Conservation (phyloP, 108 stramenopile species). For the Cyclotella baltica region DNA sequence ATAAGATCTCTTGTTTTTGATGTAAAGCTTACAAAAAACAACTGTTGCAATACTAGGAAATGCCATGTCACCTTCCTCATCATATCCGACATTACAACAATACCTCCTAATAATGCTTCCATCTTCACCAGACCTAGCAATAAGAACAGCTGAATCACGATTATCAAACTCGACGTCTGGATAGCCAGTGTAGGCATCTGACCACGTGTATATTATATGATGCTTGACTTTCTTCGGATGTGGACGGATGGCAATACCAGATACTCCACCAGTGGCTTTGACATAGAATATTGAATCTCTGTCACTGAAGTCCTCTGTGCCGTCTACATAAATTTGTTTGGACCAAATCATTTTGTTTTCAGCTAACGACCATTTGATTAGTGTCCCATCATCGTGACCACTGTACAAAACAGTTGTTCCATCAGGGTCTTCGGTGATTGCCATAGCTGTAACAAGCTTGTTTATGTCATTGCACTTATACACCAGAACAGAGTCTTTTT, state of each 20-base stretch:
- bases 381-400: constrained; percentile 54
- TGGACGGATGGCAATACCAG: constrained; percentile 37
- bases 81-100: constrained; percentile 35
- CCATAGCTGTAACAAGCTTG: constrained; percentile 46
- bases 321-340: constrained; percentile 37
- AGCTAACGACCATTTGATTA: constrained; percentile 39
- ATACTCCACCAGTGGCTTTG: constrained; percentile 35
- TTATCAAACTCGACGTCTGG: constrained; percentile 19
- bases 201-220: constrained; percentile 44
- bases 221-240: constrained; percentile 8
- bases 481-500: constrained; percentile 30
- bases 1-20: background rate
- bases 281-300: constrained; percentile 5
- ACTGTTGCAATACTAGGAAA: constrained; percentile 46
- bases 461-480: constrained; percentile 5
- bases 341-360: constrained; percentile 35
- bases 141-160: constrained; percentile 24
- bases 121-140: constrained; percentile 33
- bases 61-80: constrained; percentile 27
- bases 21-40: constrained; percentile 40
- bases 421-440: constrained; percentile 39
- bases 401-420: constrained; percentile 45
- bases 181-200: constrained; percentile 29
- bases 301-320: background rate
- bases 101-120: constrained; percentile 21